Evolutionary conservation across 495 filamentous ascomycete genomes (phyloP), one percentile per base, ranked within the genome.

Genomic region (Trichoderma asperelloides): DNA sequence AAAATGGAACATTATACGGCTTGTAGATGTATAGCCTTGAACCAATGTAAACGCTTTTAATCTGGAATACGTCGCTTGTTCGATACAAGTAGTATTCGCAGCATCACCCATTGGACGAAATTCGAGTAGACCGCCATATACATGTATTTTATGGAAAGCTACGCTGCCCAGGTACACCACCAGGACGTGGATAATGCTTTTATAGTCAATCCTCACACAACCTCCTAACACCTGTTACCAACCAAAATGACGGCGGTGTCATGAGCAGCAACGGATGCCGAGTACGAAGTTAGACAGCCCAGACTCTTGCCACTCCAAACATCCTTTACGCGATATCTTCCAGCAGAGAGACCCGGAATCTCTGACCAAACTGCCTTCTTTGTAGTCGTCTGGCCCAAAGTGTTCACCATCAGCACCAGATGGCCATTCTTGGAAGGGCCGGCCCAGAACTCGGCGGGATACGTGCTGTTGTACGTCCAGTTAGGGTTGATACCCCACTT

Each of bases 401-500:
- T 77, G 68, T 87, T 87, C 3, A 86, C 67, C 76, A 84, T 79
- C 47, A 85, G 65, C 7, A 87, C 81, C 68, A 87, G 67, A 7
- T 78, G 83, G 39, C 77, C 78, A 0, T 78, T 68, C 23, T 75
- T 70, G 0, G 73, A 80, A 18, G 75, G 71, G 0, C 87, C 87
- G 2, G 82, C 80, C 82, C 85, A 89, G 72, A 83, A 89, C 70
- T 87, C 85, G 0, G 87, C 87, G 13, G 87, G 87, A 64, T 82
- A 77, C 0, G 72, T 78, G 0, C 78, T 70, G 67, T 88, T 83
- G 67, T 84, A 90, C 0, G 87, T 89, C 80, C 82, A 87, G 71
- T 88, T 81, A 1, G 78, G 72, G 47, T 87, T 88, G 47, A 79
- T 80, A 2, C 86, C 86, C 86, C 86, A 88, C 71, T 89, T 89